Base-by-base conservation (phyloP, 176 grass and related monocot species). In the Puccinellia tenuiflora region DNA sequence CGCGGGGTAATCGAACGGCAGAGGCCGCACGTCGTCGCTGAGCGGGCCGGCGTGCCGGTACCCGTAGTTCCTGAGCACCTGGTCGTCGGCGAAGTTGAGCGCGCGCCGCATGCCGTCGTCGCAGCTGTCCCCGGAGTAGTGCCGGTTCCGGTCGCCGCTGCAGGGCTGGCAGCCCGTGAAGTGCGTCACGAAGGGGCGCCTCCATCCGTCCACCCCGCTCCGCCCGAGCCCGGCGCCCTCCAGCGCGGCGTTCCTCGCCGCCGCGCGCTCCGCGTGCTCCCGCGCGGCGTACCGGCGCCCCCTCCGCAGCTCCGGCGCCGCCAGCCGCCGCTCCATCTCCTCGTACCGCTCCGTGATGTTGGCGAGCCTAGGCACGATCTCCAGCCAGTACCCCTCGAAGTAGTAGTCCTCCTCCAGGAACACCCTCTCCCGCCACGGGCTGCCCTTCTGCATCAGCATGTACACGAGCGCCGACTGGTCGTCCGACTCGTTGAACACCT, bases 161-260 rank as follows among this genome's bases (percentile, higher is more conserved):
- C 96, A 98, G 0, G 92, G 96, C 84, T 98, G 96, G 68, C 96
- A 98, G 14, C 96, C 96, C 6, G 90, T 95, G 92, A 98, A 98
- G 81, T 98, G 96, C 75, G 92, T 98, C 47, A 98, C 51, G 68
- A 98, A 91, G 2, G 96, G 96, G 0, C 96, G 80, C 39, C 88
- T 79, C 90, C 87, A 91, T 18, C 89, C 91, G 15, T 11, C 1
- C 21, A 73, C 75, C 15, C 92, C 88, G 78, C 75, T 71, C 68
- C 51, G 76, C 65, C 73, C 81, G 69, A 79, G 72, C 50, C 84
- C 86, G 31, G 80, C 88, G 67, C 21, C 56, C 30, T 18, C 51
- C 79, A 94, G 31, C 35, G 78, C 62, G n/a, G 29, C 88, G n/a
- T 84, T 54, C 76, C 86, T 87, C 20, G 77, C 75, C 53, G n/a